Base-by-base conservation (phyloP, 805 yeast genomes). In the Candida saitoana region DNA sequence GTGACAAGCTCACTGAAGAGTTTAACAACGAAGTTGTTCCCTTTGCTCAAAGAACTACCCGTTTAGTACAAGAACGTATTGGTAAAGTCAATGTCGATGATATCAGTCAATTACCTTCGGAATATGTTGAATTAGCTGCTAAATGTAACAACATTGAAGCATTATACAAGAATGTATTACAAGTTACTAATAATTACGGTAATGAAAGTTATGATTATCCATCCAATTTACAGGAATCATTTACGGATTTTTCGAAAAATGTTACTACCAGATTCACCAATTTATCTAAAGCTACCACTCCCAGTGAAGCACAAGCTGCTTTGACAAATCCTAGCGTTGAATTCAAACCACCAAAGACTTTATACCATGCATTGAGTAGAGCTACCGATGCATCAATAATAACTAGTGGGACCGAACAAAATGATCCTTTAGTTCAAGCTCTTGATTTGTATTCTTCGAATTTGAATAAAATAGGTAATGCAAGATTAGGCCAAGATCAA, bases 201-300 rank as follows among this genome's bases (percentile, higher is more conserved):
- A 76, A 69, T 50, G 95, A 86, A 63, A 76, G 84, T 38, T 87
- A 87, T 63, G 96, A 87, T 63, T 87, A 87, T 60, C 96, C 96
- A 7, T 77, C 80, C 42, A 82, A 82, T 53, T 69, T 81, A 49
- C 77, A 77, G 53, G 96, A 87, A 57, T 79, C 89, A n/a, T 77
- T 87, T 48, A 72, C 74, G 38, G 90, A 84, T 48, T 74, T 85
- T 45, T 81, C 88, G 40, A 80, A 80, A 63, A 75, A 74, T 49
- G 73, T 87, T 46, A 71, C 82, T 39, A 70, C 73, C 41, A 77
- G 86, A 51, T 82, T 86, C 37, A 71, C 76, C 44, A 84, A 79
- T 46, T 70, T 86, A 46, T 76, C 89, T 14, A 77, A 74, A 56
- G 95, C 89, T 11, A 74, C 83, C 37, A 74, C 84, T 18, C 87